These are phyloP conservation scores for Naganishia randhawae DNA, from an alignment of 768 basidiomycete species.

Conservation along the genomic window DNA sequence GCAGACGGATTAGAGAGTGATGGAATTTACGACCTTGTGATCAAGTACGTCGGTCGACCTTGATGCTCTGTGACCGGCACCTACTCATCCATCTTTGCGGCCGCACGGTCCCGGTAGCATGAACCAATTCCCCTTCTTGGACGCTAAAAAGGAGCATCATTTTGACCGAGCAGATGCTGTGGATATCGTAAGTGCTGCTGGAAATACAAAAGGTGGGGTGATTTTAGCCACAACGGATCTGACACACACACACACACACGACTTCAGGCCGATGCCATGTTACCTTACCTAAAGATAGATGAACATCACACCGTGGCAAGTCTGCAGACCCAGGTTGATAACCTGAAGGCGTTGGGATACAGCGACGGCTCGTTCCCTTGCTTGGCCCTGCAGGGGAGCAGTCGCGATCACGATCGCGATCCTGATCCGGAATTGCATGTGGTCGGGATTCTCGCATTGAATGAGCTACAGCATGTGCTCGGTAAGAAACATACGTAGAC, in stretches of 20 bases:
- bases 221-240: not conserved
- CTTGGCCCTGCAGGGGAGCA: constrained; percentile 5
- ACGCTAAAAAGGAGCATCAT: constrained; percentile 80
- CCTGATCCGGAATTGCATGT: constrained; percentile 64
- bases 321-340: constrained; percentile 68
- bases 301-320: constrained; percentile 70
- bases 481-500: constrained; percentile 55
- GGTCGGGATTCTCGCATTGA: constrained; percentile 85
- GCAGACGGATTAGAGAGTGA: constrained; percentile 85
- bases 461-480: constrained; percentile 89
- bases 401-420: constrained; percentile 39
- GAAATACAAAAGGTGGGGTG: no score
- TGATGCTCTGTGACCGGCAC: not conserved
- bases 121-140: constrained; percentile 84
- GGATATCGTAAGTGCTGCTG: constrained; percentile 65
- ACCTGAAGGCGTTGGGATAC: constrained; percentile 57
- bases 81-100: constrained; percentile 14
- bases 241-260: not conserved
- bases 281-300: constrained; percentile 69
- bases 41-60: constrained; percentile 58
- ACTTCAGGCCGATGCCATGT: constrained; percentile 63
- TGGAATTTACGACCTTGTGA: constrained; percentile 95
- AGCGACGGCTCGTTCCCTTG: constrained; percentile 31
- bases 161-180: constrained; percentile 74
- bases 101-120: constrained; percentile 56